These are phyloP conservation scores for Tylopilus intermedius DNA, from an alignment of 768 basidiomycete genomes.

Conservation along the genomic window DNA sequence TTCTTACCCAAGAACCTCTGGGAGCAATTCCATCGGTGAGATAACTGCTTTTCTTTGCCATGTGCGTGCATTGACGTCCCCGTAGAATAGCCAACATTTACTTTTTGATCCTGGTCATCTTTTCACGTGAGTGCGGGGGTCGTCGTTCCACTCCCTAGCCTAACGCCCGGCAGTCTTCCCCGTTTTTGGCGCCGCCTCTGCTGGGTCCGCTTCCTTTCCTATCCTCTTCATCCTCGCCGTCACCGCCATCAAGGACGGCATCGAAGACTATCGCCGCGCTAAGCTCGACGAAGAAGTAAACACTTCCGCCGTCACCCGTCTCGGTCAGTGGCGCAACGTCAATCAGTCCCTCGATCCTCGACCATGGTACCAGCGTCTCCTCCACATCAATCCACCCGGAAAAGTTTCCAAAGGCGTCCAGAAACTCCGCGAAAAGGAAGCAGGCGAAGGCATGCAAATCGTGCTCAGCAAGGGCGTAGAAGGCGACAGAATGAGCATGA, in stretches of 20 bases:
- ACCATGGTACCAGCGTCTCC: conserved; percentile 66
- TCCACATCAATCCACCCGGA: conserved; percentile 67
- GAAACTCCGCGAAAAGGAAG: conserved; percentile 80
- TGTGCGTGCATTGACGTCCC: not conserved
- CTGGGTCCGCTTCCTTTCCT: conserved; percentile 78
- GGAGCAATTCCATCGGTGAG: conserved; percentile 83
- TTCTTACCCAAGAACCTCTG: too few relatives aligned
- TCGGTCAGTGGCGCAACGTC: conserved; percentile 36
- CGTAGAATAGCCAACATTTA: too few relatives aligned
- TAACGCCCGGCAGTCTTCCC: conserved; percentile 61
- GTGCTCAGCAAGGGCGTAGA: conserved; percentile 48
- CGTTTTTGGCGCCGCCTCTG: conserved; percentile 28
- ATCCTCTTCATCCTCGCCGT: conserved; percentile 81
- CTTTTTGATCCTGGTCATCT: conserved; percentile 26
- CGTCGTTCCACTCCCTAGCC: not conserved
- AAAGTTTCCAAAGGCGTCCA: conserved; percentile 80
- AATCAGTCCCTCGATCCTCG: conserved; percentile 74
- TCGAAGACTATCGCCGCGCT: conserved; percentile 94
- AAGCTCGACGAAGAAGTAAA: conserved; percentile 89
- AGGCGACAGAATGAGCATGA: conserved; percentile 35
- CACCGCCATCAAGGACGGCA: conserved; percentile 91
- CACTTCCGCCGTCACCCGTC: conserved; percentile 85
- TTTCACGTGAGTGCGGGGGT: conserved; percentile 53
- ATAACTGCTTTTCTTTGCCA: not conserved
- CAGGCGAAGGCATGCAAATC: conserved; percentile 57